These are phyloP conservation scores for Chloranthus sessilifolius DNA, from an alignment of 164 flowering plant species.

Conservation along the genomic window DNA sequence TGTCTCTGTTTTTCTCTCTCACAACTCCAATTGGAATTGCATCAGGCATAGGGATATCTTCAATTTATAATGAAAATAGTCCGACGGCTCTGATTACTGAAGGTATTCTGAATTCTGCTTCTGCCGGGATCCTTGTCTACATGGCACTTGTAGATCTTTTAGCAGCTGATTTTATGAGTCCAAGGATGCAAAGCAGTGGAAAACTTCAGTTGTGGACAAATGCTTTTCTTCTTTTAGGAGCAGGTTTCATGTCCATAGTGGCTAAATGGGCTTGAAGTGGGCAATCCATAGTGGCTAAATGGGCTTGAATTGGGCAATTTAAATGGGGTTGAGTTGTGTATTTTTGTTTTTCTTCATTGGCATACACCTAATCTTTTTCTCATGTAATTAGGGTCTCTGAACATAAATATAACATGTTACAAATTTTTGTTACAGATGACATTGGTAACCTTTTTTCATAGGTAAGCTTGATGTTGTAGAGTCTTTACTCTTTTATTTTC, in stretches of 20 bases:
- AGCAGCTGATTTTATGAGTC: slow-evolving; percentile 26
- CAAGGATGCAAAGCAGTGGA: slow-evolving; percentile 16
- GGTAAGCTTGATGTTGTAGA: too few species aligned
- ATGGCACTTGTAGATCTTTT: slow-evolving; percentile 26
- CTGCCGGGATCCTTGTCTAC: slow-evolving; percentile 26
- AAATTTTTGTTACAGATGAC: too few species aligned
- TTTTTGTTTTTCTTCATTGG: too few species aligned
- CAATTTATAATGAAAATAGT: slow-evolving; percentile 11
- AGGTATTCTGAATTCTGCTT: slow-evolving; percentile 20
- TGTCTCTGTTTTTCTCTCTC: slow-evolving; percentile 23
- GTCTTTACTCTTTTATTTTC: too few species aligned
- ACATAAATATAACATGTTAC: too few species aligned
- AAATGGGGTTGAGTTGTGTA: too few species aligned
- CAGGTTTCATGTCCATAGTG: slow-evolving; percentile 18
- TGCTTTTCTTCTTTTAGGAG: slow-evolving; percentile 20
- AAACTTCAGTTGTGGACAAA: slow-evolving; percentile 17
- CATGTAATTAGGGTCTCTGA: too few species aligned
- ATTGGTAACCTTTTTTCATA: too few species aligned
- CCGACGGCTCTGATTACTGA: slow-evolving; percentile 15
- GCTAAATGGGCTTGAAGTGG: slow-evolving; percentile 26
- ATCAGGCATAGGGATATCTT: slow-evolving; percentile 18
- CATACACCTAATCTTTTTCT: too few species aligned
- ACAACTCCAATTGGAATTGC: slow-evolving; percentile 25
- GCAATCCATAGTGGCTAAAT: too few species aligned
- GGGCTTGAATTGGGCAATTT: too few species aligned